phyloP scores from a whole-genome alignment of 176 grass and related monocot species.

The Bolboschoenus planiculmis region DNA sequence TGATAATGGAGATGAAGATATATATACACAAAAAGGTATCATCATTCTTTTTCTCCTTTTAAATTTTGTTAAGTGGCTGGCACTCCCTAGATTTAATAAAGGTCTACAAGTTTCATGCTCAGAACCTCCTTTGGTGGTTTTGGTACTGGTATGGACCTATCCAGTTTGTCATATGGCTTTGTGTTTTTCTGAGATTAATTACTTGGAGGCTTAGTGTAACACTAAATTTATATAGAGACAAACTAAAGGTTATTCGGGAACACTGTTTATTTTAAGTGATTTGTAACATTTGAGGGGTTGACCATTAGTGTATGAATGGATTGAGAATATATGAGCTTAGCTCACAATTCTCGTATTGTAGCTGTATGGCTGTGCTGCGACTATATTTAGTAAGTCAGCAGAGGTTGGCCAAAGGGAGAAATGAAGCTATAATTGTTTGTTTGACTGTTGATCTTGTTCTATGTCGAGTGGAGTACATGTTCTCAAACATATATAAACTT shows the following conservation, averaged over 20 bases:
- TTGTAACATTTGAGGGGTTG: background rate
- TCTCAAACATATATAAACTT: background rate
- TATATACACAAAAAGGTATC: slow-evolving; percentile 48
- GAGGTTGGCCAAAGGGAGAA: background rate
- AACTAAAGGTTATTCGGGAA: background rate
- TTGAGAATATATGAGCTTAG: background rate
- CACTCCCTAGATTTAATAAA: background rate
- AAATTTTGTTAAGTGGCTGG: background rate
- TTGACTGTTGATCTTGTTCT: background rate
- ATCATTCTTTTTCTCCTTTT: slow-evolving; percentile 14
- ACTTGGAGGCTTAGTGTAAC: background rate
- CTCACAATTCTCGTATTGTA: background rate
- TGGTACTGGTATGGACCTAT: slow-evolving; percentile 1
- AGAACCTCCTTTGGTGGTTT: background rate
- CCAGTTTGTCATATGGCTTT: background rate
- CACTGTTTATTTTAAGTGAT: background rate
- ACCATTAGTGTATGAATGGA: background rate
- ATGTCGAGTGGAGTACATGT: background rate
- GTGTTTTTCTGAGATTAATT: background rate
- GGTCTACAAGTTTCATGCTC: background rate
- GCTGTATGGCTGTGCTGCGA: background rate
- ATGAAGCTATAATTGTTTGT: background rate
- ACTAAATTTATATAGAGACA: background rate
- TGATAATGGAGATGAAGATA: slow-evolving; percentile 52
- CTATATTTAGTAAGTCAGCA: background rate